phyloP scores from a whole-genome alignment of 2,329 filamentous ascomycete species.

The Tolypocladium inflatum region DNA sequence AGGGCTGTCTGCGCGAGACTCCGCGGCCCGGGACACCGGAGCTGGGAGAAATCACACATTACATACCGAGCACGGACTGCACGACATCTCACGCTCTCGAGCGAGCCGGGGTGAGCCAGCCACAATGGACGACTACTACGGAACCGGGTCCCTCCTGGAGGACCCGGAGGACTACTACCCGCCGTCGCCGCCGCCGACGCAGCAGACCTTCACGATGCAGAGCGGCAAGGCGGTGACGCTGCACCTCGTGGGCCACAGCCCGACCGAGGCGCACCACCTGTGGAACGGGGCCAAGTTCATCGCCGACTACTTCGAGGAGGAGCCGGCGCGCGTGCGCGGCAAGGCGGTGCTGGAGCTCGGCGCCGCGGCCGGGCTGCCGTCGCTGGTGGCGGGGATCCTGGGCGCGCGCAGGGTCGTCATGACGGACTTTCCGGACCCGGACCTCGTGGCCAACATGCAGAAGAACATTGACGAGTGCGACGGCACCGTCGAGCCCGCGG shows the following conservation, averaged over 20 bases:
- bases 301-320: conserved; percentile 66
- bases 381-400: conserved; percentile 64
- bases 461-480: conserved; percentile 59
- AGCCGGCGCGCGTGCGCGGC: conserved; percentile 50
- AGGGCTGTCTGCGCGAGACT: neutral
- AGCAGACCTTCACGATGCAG: conserved; percentile 59
- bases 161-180: conserved; percentile 77
- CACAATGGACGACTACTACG: conserved; percentile 27
- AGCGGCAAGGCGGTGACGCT: conserved; percentile 58
- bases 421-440: conserved; percentile 81
- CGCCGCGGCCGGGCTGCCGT: conserved; percentile 77
- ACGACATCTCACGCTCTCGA: neutral
- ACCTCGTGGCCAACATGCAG: conserved; percentile 71
- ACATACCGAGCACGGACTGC: neutral
- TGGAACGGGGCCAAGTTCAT: conserved; percentile 85
- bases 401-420: conserved; percentile 66
- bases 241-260: conserved; percentile 77
- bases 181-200: conserved; percentile 66
- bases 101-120: neutral
- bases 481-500: conserved; percentile 20
- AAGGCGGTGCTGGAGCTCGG: conserved; percentile 81
- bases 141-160: conserved; percentile 53
- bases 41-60: neutral
- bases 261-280: conserved; percentile 80
- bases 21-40: neutral